Conservation (phyloP, 306 rosid species). For the Rosa rugosa region DNA sequence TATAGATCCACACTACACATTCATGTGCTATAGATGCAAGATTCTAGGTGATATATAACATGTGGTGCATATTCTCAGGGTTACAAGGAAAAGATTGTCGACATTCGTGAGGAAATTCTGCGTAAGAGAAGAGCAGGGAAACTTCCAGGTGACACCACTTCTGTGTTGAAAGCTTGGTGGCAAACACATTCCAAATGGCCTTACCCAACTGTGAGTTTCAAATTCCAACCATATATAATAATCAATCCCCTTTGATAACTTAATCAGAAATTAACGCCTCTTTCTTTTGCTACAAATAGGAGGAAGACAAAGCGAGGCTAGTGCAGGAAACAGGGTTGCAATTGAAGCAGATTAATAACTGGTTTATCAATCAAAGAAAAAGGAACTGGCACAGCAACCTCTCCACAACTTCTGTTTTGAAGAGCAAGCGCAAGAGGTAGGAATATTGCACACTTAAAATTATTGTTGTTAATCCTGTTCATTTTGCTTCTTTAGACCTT, state of each 20-base stretch:
- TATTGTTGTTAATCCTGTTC: background rate
- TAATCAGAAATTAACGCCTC: background rate
- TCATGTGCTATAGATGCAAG: background rate
- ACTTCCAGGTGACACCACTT: constrained; percentile 96
- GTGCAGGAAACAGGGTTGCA: constrained; percentile 96
- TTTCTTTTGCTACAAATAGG: constrained; percentile 34
- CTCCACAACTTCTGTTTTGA: constrained; percentile 53
- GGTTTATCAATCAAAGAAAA: constrained; percentile 67
- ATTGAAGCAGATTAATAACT: constrained; percentile 62
- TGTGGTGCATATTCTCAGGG: constrained; percentile 45
- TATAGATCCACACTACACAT: background rate
- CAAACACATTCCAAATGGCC: constrained; percentile 98
- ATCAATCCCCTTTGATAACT: background rate
- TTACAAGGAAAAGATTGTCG: constrained; percentile 90
- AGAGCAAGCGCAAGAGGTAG: constrained; percentile 92
- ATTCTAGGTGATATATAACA: background rate
- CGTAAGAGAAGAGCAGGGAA: constrained; percentile 99
- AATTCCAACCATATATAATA: background rate
- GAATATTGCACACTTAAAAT: background rate
- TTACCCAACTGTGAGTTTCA: constrained; percentile 80
- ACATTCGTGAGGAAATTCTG: constrained; percentile 86
- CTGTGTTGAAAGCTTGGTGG: constrained; percentile 96
- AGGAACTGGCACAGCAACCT: constrained; percentile 89
- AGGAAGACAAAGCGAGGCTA: constrained; percentile 88
- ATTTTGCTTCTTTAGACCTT: constrained; percentile 5